Base-by-base conservation (phyloP, 2,329 filamentous ascomycete species). In the Aspergillus sp. region DNA sequence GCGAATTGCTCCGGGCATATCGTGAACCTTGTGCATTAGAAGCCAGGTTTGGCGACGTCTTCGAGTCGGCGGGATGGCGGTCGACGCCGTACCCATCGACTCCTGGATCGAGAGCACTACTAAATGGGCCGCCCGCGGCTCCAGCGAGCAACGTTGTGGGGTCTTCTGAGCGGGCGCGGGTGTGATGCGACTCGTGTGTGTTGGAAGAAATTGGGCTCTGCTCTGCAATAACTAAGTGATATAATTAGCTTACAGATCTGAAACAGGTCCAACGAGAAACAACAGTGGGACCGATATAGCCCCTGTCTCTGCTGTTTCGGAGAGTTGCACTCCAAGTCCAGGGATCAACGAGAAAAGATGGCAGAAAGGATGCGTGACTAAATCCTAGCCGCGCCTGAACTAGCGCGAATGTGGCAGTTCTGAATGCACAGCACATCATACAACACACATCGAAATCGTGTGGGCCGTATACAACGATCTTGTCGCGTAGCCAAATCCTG, bases 151-250 rank as follows among this genome's bases (percentile, higher is more conserved):
- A 56, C 81, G 83, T 60, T 81, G 83, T 56, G 85, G 75, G 45
- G 84, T 73, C 49, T 71, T 91, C 88, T 53, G 88, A 90, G 74
- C 86, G 90, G 55, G 88, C 85, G 64, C 88, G 85, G 68, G 73
- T 89, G 86, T 89, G 76, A 81, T 87, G 67, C 85, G 48, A 85
- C 83, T 63, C 84, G 79, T 54, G 78, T 74, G 54, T 76, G 78
- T 54, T 75, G 70, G 55, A 75, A 44, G 79, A 69, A 55, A 78
- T 81, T 36, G 81, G 39, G n/a, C 57, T 36, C 36, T 53, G 50
- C 34, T 59, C 61, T 81, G 60, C 61, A 57, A 57, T 48, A 58
- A 53, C 61, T 61, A 53, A 55, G 49, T 22, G 34, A 47, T 15
- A 22, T n/a, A 51, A 53, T 61, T 59, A 59, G 58, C 56, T 50